Conservation (phyloP, 169 alveolate genomes). For the Cryptosporidium baileyi region DNA sequence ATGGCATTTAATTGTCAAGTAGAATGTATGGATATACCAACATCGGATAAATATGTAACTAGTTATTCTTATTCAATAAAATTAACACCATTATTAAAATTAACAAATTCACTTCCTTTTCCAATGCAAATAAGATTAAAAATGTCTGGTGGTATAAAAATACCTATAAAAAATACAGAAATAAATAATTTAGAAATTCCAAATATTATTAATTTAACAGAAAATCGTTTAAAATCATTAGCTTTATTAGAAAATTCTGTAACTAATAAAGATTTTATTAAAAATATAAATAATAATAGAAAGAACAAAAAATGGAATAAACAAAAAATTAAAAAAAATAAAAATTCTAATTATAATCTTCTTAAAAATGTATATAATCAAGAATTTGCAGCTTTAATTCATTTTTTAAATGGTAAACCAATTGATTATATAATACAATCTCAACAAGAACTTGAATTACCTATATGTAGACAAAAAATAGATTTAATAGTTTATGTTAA, state of each 20-base stretch:
- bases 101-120: slow-evolving; percentile 42
- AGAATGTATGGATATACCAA: slow-evolving; percentile 53
- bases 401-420: slow-evolving; percentile 25
- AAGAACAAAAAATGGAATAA: neutral
- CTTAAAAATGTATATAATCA: slow-evolving; percentile 5
- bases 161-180: neutral
- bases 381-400: slow-evolving; percentile 44
- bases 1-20: slow-evolving; percentile 50
- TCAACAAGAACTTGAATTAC: slow-evolving; percentile 63
- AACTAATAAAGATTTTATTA: neutral
- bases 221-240: neutral
- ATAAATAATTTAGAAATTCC: neutral
- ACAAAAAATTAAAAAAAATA: neutral
- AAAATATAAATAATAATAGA: neutral
- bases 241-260: neutral
- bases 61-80: slow-evolving; percentile 43
- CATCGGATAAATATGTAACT: slow-evolving; percentile 53
- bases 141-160: slow-evolving; percentile 10
- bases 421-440: slow-evolving; percentile 52
- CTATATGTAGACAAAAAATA: slow-evolving; percentile 56
- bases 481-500: slow-evolving; percentile 25
- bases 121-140: slow-evolving; percentile 52
- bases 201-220: neutral
- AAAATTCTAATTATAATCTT: neutral
- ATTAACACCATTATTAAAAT: slow-evolving; percentile 24